phyloP scores from a whole-genome alignment of 176 grass and related monocot species.

The Eragrostis nindensis region DNA sequence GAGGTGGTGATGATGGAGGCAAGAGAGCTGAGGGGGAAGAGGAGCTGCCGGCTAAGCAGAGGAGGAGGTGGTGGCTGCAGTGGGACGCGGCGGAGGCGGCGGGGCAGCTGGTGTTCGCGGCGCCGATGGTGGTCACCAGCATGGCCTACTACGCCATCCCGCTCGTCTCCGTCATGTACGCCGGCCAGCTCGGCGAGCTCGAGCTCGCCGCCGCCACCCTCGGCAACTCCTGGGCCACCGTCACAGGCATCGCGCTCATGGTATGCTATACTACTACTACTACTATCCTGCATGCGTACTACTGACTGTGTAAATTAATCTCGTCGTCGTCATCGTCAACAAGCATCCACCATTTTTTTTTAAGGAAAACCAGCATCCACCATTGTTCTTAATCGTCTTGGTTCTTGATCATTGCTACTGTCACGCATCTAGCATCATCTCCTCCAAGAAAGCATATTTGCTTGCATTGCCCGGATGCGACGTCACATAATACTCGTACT shows the following conservation, averaged over 20 bases:
- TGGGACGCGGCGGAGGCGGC: conserved; percentile 48
- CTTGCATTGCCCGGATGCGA: too few species aligned
- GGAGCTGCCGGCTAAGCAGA: neutral
- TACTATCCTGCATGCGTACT: too few species aligned
- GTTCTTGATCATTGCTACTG: too few species aligned
- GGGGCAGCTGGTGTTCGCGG: conserved; percentile 64
- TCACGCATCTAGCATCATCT: too few species aligned
- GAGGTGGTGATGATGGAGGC: neutral
- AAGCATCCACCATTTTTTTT: too few species aligned
- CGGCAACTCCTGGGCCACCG: conserved; percentile 83
- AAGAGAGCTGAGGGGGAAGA: neutral
- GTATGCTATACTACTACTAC: conserved; percentile 37
- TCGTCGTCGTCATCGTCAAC: too few species aligned
- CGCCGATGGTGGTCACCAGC: conserved; percentile 80
- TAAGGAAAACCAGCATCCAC: too few species aligned
- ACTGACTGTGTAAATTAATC: too few species aligned
- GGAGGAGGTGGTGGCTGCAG: neutral
- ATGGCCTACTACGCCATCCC: conserved; percentile 82
- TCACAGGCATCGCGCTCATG: conserved; percentile 84
- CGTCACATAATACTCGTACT: too few species aligned
- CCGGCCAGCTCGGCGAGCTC: conserved; percentile 75
- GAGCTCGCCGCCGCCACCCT: conserved; percentile 84
- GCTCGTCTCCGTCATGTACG: conserved; percentile 90
- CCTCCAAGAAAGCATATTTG: too few species aligned
- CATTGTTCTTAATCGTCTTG: too few species aligned